Evolutionary conservation across 1,284 basidiomycete species (phyloP), one percentile per base, ranked within the genome.

Genomic region (Ganoderma resinaceum): DNA sequence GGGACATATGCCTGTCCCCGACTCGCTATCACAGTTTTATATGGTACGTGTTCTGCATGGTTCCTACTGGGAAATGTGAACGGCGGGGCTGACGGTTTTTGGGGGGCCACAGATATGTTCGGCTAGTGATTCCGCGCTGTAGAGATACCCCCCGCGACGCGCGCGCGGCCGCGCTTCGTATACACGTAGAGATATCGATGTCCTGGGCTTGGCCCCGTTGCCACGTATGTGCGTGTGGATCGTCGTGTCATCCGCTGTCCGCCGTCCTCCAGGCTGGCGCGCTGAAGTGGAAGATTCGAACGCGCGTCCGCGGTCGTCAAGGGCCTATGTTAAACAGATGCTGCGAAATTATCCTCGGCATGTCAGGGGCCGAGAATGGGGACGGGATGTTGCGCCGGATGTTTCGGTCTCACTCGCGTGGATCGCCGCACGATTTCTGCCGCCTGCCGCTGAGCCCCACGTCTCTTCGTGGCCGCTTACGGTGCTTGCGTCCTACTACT

Each of bases 121-220:
- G 29, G 23, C 43, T 67, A 62, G 46, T 37, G 43, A 46, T 33
- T 26, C 20, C 23, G 49, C 33, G 59, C 23, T 62, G 18, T 67
- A 63, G 55, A 42, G 43, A 67, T 67, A 63, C 66, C 66, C 66
- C 26, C 8, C 20, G 20, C 58, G 7, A 37, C 37, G 64, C 29
- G 59, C 18, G 42, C 35, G 43, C 42, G 23, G 58, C 37, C 52
- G 29, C 52, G 52, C 29, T 7, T 55, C 31, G 26, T 33, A 29
- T 16, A 16, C 40, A 9, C 52, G 52, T 55, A 55, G 52, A 55
- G 49, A 46, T 26, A 49, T 31, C 42, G 18, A 53, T 55, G 52
- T 29, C 29, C 14, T 12, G 46, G 46, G 20, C 12, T 26, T 14
- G n/a, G 26, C 35, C 18, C 37, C n/a, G 23, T 58, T 37, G 57